Percentiles rank a stretch among this genome's conserved stretches.
These are phyloP conservation scores for Globisporangium viniferum DNA, from an alignment of 352 stramenopile species.

Conservation along the genomic window DNA sequence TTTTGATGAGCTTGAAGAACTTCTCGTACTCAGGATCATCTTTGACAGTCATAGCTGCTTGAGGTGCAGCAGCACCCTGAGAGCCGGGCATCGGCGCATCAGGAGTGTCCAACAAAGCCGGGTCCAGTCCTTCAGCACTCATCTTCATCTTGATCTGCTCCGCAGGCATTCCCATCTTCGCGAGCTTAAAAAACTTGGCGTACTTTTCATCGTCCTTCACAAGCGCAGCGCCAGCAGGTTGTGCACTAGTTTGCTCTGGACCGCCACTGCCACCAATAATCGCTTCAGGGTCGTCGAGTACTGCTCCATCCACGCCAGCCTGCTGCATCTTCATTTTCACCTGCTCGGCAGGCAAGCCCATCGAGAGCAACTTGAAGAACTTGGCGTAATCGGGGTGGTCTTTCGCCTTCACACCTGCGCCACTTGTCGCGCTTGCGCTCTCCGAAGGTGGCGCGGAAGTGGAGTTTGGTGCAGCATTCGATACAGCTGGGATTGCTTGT, in stretches of 20 bases:
- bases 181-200: constrained; percentile 96
- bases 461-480: constrained; percentile 10
- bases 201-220: constrained; percentile 85
- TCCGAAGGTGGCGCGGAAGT: constrained; percentile 18
- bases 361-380: constrained; percentile 82
- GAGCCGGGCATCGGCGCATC: constrained; percentile 74
- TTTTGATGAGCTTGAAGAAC: constrained; percentile 95
- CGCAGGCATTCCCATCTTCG: constrained; percentile 93
- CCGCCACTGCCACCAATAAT: constrained; percentile 44
- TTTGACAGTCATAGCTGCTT: constrained; percentile 72
- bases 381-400: constrained; percentile 76
- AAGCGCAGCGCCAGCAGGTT: constrained; percentile 20
- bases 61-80: constrained; percentile 1
- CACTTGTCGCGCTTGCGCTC: constrained; percentile 15
- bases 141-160: constrained; percentile 95
- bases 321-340: constrained; percentile 87
- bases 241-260: neutral
- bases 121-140: constrained; percentile 90
- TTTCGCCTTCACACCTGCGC: constrained; percentile 45
- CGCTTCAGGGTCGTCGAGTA: constrained; percentile 69
- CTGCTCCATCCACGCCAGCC: constrained; percentile 52
- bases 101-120: constrained; percentile 86
- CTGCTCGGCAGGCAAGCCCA: constrained; percentile 77
- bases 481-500: constrained; percentile 8
- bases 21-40: constrained; percentile 92